These are phyloP conservation scores for Podila clonocystis DNA, from an alignment of 192 early-diverging fungal genomes.

Conservation along the genomic window DNA sequence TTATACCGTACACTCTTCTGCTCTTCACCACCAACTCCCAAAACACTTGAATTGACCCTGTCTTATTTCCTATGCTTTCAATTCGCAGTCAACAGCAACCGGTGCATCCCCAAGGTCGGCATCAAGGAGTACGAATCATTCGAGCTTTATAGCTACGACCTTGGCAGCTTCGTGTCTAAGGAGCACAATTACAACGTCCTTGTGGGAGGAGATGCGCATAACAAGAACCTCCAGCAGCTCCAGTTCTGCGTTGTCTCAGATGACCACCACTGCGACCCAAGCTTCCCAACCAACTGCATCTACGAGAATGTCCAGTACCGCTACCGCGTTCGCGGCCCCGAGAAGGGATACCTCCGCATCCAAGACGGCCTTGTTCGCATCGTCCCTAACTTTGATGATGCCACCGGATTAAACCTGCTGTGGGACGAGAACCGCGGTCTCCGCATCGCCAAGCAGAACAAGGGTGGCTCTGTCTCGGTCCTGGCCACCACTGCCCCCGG, in stretches of 20 bases:
- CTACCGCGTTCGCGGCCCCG: not conserved
- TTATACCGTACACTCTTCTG: too few relatives aligned
- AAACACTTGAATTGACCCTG: too few relatives aligned
- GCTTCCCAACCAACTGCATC: not conserved
- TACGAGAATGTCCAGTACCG: not conserved
- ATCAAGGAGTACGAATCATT: not conserved
- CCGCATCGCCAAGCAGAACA: constrained; percentile 4
- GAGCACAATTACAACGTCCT: not conserved
- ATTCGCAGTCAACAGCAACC: too few relatives aligned
- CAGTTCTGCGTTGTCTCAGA: not conserved
- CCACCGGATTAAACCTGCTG: not conserved
- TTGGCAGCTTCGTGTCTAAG: not conserved
- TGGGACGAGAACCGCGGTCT: constrained; percentile 6
- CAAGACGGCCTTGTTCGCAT: not conserved
- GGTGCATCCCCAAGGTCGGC: not conserved
- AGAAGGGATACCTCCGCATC: not conserved
- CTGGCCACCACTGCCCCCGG: not conserved
- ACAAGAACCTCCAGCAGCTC: not conserved
- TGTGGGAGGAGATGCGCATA: not conserved
- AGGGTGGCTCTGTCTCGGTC: not conserved
- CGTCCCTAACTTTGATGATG: not conserved
- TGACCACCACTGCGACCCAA: not conserved
- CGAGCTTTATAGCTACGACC: not conserved
- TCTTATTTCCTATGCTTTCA: too few relatives aligned
- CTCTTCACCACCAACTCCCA: too few relatives aligned